Base-by-base conservation (phyloP, 106 monocot genomes). In the Acorus gramineus region DNA sequence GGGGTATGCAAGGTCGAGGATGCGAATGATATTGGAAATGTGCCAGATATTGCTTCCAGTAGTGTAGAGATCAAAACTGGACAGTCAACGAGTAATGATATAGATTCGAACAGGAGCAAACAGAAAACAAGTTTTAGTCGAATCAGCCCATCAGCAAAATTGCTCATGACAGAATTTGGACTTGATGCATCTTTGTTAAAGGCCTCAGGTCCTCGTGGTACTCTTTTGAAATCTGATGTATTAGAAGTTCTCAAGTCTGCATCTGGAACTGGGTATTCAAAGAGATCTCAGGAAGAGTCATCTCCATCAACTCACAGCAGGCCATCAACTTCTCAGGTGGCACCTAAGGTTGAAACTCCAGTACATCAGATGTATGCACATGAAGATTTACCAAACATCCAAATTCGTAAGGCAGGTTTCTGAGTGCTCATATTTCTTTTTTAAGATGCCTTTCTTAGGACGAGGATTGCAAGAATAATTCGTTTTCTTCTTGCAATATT, bases 151-250 rank as follows among this genome's bases (percentile, higher is more conserved):
- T 75, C 91, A 50, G 96, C 96, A 59, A 96, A 83, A 62, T 70
- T 96, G 69, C 91, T 96, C 14, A 84, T 91, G 65, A 49, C 74
- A 68, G 87, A 88, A 68, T 72, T 85, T 83, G 82, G 83, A 49
- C 67, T 96, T 11, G 85, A 96, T 45, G 57, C 58, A 54, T 91
- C 96, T 55, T 87, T 77, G 12, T 55, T 96, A 3, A 77, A 76
- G 64, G 85, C 96, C 58, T 87, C 96, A 49, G 96, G 96, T 52
- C 96, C 96, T 63, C 84, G 69, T 55, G 87, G 83, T 7, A 96
- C 96, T 68, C 91, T 96, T 59, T 69, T 91, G 72, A 96, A 96
- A 77, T 77, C 91, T 56, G 96, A 96, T 83, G 87, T 96, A 5
- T 55, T 96, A 51, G 71, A 75, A 50, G 74, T 77, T 61, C 71